These are phyloP conservation scores for Globisporangium heterothallicum DNA, from an alignment of 352 stramenopile genomes.

Conservation along the genomic window DNA sequence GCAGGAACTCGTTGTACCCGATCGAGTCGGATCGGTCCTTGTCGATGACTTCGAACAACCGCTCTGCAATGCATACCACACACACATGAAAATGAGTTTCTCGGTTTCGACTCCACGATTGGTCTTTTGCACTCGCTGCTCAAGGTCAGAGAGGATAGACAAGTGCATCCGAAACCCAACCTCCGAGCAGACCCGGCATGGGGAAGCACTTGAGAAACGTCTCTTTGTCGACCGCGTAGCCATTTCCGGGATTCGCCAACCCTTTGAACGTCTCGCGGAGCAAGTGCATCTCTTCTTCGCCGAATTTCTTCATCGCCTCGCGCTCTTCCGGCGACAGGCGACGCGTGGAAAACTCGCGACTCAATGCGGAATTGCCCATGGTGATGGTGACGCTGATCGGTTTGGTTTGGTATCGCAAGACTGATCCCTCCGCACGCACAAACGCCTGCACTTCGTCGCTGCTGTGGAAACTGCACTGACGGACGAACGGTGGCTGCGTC, in stretches of 20 bases:
- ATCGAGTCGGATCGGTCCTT: conserved; percentile 85
- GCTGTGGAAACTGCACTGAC: no score
- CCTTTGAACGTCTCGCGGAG: conserved; percentile 80
- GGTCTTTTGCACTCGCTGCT: no score
- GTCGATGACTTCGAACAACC: conserved; percentile 91
- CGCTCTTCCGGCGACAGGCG: conserved; percentile 47
- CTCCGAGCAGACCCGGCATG: conserved; percentile 84
- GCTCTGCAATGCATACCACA: conserved; percentile 32
- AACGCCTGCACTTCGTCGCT: no score
- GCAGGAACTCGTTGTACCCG: conserved; percentile 91
- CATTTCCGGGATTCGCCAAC: conserved; percentile 54
- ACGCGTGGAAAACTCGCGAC: conserved; percentile 45
- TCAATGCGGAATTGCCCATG: conserved; percentile 67
- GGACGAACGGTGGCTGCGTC: no score
- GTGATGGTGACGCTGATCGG: not conserved
- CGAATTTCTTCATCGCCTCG: conserved; percentile 72
- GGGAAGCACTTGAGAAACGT: conserved; percentile 94
- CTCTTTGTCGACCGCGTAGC: conserved; percentile 85
- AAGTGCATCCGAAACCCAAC: no score
- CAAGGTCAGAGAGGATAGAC: not conserved
- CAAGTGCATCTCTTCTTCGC: conserved; percentile 70
- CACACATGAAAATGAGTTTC: not conserved
- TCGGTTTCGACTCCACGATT: not conserved
- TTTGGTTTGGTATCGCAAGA: no score
- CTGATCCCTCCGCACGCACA: no score